These are phyloP conservation scores for Blastocystis sp. DNA, from an alignment of 352 stramenopile species.

Conservation along the genomic window DNA sequence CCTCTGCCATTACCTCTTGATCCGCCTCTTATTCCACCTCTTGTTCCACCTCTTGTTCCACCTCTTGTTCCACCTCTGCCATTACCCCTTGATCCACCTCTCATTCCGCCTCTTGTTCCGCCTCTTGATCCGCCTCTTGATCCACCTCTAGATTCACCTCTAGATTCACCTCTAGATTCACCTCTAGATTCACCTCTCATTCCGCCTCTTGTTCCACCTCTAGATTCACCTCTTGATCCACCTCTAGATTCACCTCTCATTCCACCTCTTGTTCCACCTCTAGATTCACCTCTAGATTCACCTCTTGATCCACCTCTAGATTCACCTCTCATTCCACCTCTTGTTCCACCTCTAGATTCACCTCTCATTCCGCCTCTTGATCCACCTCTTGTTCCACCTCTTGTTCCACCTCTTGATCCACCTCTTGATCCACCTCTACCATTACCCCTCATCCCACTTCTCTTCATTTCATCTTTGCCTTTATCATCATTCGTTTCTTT, in stretches of 20 bases:
- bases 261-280: neutral
- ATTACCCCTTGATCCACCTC: neutral
- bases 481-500: neutral
- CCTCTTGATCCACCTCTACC: neutral
- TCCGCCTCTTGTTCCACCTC: neutral
- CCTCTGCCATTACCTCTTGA: neutral
- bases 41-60: neutral
- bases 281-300: neutral
- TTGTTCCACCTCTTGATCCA: neutral
- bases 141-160: neutral
- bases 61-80: neutral
- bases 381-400: neutral
- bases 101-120: neutral
- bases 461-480: neutral
- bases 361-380: neutral
- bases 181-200: neutral
- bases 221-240: neutral
- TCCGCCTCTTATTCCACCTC: neutral
- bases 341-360: neutral
- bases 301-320: neutral
- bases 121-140: neutral
- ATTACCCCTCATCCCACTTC: neutral
- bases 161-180: neutral
- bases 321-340: neutral
- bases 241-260: neutral